These are phyloP conservation scores for Amaranthus cruentus DNA, from an alignment of 148 eudicot genomes.

Conservation along the genomic window DNA sequence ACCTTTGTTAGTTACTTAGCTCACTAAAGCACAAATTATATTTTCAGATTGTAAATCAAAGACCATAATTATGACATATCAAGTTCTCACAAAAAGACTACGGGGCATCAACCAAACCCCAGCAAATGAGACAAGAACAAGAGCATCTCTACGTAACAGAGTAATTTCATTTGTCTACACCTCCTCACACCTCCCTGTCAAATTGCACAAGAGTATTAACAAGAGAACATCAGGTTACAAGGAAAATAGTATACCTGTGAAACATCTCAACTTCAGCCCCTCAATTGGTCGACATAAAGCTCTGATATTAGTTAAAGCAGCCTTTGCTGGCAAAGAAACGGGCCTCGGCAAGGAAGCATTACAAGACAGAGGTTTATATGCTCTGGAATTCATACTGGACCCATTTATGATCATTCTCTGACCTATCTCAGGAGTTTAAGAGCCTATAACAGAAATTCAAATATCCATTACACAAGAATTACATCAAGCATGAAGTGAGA, in stretches of 20 bases:
- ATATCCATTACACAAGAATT: not conserved
- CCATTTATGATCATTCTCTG: slow-evolving; percentile 28
- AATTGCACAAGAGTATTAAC: not conserved
- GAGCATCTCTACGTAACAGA: not conserved
- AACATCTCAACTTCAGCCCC: slow-evolving; percentile 17
- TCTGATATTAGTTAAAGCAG: slow-evolving; percentile 13
- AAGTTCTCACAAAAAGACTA: not conserved
- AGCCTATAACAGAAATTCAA: slow-evolving; percentile 6
- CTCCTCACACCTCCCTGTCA: not conserved
- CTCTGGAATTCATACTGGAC: slow-evolving; percentile 24
- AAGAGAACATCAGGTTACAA: not conserved
- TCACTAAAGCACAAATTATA: too few relatives aligned
- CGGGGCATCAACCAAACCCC: not conserved
- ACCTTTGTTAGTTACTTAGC: too few relatives aligned
- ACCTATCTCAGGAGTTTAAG: slow-evolving; percentile 15
- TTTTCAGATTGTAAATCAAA: not conserved
- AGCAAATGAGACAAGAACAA: not conserved
- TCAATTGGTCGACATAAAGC: slow-evolving; percentile 17
- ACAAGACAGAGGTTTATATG: slow-evolving; percentile 21
- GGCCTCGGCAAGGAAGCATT: slow-evolving; percentile 17
- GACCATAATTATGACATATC: not conserved
- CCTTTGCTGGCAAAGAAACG: slow-evolving; percentile 10
- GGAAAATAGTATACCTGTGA: slow-evolving; percentile 14
- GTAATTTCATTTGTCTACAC: not conserved
- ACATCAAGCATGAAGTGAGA: not conserved